Evolutionary conservation across 78 protist genomes (phyloP).

Genomic region (Parvularia atlantis): DNA sequence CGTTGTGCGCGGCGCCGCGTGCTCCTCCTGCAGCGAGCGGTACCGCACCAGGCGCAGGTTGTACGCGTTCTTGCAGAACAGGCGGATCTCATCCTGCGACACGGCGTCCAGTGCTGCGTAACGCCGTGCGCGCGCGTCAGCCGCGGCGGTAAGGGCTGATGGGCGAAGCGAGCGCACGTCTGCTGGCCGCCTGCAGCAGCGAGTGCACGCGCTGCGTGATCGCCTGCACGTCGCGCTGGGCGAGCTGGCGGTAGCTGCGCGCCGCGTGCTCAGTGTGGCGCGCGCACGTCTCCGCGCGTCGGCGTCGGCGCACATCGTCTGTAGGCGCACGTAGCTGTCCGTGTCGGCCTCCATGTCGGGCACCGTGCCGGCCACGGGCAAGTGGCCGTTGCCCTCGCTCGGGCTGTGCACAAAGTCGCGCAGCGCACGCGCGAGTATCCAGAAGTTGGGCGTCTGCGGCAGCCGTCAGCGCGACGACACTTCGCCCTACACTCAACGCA

Average conservation of each 20-base stretch:
- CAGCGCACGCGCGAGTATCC: constrained; percentile 64
- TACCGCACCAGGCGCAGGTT: constrained; percentile 27
- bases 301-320: constrained; percentile 26
- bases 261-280: too few relatives aligned
- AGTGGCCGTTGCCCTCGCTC: constrained; percentile 32
- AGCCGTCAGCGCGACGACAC: neutral
- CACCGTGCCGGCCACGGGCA: constrained; percentile 62
- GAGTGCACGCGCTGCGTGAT: too few relatives aligned
- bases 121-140: too few relatives aligned
- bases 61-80: constrained; percentile 45
- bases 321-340: constrained; percentile 47
- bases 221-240: too few relatives aligned
- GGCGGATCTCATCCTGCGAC: constrained; percentile 20
- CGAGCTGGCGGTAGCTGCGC: too few relatives aligned
- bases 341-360: constrained; percentile 77
- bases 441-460: constrained; percentile 22
- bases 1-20: too few relatives aligned
- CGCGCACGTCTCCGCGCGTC: too few relatives aligned
- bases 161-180: too few relatives aligned
- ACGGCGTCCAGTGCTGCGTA: too few relatives aligned
- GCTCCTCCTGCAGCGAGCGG: constrained; percentile 1
- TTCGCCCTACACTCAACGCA: neutral
- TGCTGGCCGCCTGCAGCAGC: too few relatives aligned
- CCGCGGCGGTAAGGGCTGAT: too few relatives aligned
- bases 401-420: constrained; percentile 35